Conservation (phyloP, 257 asterid species). For the Voacanga thouarsii region DNA sequence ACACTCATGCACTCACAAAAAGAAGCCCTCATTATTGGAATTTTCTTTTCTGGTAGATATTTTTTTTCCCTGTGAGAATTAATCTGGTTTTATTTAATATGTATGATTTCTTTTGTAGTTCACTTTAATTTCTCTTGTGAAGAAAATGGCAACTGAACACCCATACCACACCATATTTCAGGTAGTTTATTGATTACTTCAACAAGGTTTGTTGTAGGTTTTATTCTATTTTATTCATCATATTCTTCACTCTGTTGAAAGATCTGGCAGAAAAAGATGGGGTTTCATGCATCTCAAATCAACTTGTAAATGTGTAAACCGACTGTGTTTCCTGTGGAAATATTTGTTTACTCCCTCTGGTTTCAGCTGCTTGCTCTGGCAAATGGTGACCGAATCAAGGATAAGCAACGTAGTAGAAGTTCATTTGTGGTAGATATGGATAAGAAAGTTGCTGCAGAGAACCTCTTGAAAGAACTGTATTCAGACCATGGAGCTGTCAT, state of each 20-base stretch:
- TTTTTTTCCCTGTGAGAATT: background rate
- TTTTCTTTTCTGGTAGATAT: background rate
- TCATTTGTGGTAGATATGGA: constrained; percentile 94
- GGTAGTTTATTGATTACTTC: constrained; percentile 37
- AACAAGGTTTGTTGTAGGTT: background rate
- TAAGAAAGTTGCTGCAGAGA: constrained; percentile 92
- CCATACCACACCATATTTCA: constrained; percentile 96
- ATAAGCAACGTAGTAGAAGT: constrained; percentile 91
- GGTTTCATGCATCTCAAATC: background rate
- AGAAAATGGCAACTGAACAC: constrained; percentile 90
- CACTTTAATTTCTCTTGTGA: constrained; percentile 88
- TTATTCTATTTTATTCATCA: background rate
- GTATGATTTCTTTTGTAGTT: constrained; percentile 44
- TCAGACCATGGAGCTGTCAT: constrained; percentile 73
- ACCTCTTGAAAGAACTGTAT: constrained; percentile 72
- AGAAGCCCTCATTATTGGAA: background rate
- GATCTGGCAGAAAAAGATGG: background rate
- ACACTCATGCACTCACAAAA: background rate
- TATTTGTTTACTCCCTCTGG: constrained; percentile 18
- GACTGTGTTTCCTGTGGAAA: background rate
- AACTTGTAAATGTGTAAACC: background rate
- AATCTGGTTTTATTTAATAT: constrained; percentile 4
- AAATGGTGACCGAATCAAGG: constrained; percentile 97
- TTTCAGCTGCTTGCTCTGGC: constrained; percentile 88
- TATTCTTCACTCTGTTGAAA: background rate